These are phyloP conservation scores for Trichoderma semiorbis DNA, from an alignment of 2,329 filamentous ascomycete genomes.

Conservation along the genomic window DNA sequence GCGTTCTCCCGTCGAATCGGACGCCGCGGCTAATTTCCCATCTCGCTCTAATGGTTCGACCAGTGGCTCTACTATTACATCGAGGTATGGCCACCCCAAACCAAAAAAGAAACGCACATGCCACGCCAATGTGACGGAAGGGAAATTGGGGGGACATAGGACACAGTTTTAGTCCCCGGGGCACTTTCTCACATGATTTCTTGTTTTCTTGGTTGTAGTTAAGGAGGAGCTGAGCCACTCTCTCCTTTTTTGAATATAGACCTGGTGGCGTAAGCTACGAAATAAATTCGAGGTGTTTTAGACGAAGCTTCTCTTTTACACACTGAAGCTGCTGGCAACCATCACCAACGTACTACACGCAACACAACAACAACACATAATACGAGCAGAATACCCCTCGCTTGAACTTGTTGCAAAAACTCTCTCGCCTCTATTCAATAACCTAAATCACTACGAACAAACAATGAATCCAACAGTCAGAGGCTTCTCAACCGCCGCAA, in stretches of 20 bases:
- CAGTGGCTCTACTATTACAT: background rate
- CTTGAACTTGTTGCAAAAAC: background rate
- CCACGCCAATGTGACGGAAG: background rate
- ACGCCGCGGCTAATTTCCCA: slow-evolving; percentile 6
- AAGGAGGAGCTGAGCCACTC: background rate
- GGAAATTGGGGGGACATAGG: background rate
- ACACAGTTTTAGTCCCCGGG: background rate
- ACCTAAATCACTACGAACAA: background rate
- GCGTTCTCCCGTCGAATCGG: slow-evolving; percentile 16
- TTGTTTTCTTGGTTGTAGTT: background rate
- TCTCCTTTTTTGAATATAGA: background rate
- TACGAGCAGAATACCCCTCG: background rate
- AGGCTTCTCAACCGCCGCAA: slow-evolving; percentile 34
- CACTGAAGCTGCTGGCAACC: background rate
- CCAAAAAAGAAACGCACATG: background rate
- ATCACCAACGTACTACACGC: background rate
- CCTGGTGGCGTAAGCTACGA: background rate
- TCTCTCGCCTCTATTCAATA: too few relatives aligned
- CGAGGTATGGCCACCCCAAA: background rate
- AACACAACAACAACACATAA: background rate
- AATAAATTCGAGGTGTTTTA: background rate
- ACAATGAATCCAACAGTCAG: background rate
- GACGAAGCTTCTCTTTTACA: background rate
- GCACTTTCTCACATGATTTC: background rate
- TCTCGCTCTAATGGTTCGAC: background rate